Base-by-base conservation (phyloP, 345 rosid genomes). In the Arabis alpina region DNA sequence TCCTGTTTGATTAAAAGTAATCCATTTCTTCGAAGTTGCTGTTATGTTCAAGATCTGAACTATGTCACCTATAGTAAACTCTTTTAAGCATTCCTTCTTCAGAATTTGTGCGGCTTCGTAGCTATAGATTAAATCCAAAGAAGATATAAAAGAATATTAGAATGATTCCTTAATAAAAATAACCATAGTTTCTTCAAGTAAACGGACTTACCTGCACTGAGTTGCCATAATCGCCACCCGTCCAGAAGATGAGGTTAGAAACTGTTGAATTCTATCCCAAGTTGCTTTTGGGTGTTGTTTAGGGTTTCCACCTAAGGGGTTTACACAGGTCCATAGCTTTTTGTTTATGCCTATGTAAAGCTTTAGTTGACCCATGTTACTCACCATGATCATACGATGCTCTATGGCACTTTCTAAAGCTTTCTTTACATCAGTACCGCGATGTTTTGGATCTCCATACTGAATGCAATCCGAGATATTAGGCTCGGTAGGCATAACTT, bases 391-490 rank as follows among this genome's bases (percentile, higher is more conserved):
- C 97, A 86, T 88, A 52, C 79, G 79, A 15, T 88, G 92, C 76
- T 86, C 83, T 19, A 80, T 34, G 42, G 98, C 93, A 77, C 77
- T 66, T 51, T 80, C 86, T 74, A 93, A 85, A 64, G 96, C 97
- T 81, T 79, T 82, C 76, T 75, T 86, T 52, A 88, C 77, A 61
- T 88, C 86, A 13, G 85, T 86, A 62, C 81, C 81, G 50, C 64
- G 76, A 77, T 85, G 88, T 70, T 83, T 88, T 54, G 80, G 70
- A 75, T 88, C 88, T 79, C 96, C 97, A 60, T 67, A 85, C 10
- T 84, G 84, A 70, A 93, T 82, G 78, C 93, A 93, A 72, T 90
- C 88, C 8, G 71, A 68, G 75, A 93, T 88, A 73, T 88, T 93
- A 42, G 76, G 76, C 84, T 88, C 88, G 45, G 84, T 90, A 9